Evolutionary conservation across 2,329 filamentous ascomycete genomes (phyloP).

Genomic region (Neofusicoccum cordaticola): DNA sequence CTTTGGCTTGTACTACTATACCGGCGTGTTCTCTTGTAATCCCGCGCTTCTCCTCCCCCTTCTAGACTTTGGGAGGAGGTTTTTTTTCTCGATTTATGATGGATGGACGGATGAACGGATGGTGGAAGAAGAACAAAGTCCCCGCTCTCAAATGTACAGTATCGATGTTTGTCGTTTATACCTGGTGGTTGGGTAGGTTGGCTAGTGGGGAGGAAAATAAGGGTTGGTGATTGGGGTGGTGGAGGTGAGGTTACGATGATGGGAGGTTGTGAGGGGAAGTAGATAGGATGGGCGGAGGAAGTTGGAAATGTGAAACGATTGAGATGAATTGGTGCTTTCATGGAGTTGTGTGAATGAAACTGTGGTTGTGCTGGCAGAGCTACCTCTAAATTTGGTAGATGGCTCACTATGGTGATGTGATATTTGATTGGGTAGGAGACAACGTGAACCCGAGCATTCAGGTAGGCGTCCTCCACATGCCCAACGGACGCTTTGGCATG

Average conservation of each 20-base stretch:
- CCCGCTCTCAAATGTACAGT: slow-evolving; percentile 14
- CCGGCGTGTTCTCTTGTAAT: neutral
- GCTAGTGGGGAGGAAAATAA: neutral
- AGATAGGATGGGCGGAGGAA: neutral
- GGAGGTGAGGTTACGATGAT: too few relatives aligned
- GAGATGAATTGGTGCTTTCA: neutral
- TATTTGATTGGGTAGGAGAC: too few relatives aligned
- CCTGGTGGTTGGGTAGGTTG: neutral
- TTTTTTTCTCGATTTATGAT: neutral
- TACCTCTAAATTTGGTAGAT: too few relatives aligned
- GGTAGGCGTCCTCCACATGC: too few relatives aligned
- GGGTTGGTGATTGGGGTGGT: neutral
- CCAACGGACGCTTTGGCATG: too few relatives aligned
- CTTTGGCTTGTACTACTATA: slow-evolving; percentile 7
- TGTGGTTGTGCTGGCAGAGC: too few relatives aligned
- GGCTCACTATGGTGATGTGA: too few relatives aligned
- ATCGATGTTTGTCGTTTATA: neutral
- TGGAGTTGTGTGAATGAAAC: too few relatives aligned
- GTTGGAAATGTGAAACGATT: slow-evolving; percentile 8
- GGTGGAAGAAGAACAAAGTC: neutral
- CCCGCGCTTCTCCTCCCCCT: neutral
- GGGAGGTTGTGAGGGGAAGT: neutral
- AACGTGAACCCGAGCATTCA: too few relatives aligned
- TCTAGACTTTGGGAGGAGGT: neutral
- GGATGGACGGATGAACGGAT: neutral